These are phyloP conservation scores for Bocquillonia castaneifolia DNA, from an alignment of 441 rosid genomes.

Conservation along the genomic window DNA sequence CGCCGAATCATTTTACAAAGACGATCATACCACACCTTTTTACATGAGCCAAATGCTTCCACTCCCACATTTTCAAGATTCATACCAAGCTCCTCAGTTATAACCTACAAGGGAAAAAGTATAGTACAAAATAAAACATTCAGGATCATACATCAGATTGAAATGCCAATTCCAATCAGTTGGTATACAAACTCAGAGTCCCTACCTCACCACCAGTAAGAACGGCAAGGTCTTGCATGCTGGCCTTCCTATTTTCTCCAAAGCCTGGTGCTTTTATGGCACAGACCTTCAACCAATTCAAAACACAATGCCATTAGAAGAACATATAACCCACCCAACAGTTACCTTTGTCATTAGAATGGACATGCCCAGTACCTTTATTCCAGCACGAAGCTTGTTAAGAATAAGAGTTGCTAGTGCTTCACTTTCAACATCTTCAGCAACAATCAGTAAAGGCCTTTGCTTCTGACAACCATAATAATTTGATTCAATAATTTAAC, in stretches of 20 bases:
- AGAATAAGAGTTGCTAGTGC: conserved; percentile 84
- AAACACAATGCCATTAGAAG: background rate
- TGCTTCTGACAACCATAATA: no score
- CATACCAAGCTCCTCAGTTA: conserved; percentile 82
- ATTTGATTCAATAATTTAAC: no score
- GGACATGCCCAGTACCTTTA: conserved; percentile 45
- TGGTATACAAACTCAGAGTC: no score
- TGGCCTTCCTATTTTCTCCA: conserved; percentile 82
- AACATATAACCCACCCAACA: conserved; percentile 5
- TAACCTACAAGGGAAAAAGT: conserved; percentile 64
- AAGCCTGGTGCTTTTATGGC: conserved; percentile 89
- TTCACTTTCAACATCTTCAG: conserved; percentile 89
- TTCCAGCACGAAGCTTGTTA: conserved; percentile 87
- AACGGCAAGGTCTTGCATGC: conserved; percentile 68
- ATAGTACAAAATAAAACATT: no score
- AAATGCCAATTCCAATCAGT: no score
- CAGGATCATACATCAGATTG: no score
- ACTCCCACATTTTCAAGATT: conserved; percentile 81
- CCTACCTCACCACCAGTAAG: conserved; percentile 80
- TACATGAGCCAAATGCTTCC: no score
- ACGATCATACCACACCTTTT: no score
- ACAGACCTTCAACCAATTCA: conserved; percentile 61
- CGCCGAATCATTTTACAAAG: no score
- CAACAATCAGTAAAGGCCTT: conserved; percentile 69
- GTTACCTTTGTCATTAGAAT: background rate